Percentiles rank a stretch among this genome's conserved stretches.
These are phyloP conservation scores for Salvia splendens DNA, from an alignment of 257 asterid species.

Conservation along the genomic window DNA sequence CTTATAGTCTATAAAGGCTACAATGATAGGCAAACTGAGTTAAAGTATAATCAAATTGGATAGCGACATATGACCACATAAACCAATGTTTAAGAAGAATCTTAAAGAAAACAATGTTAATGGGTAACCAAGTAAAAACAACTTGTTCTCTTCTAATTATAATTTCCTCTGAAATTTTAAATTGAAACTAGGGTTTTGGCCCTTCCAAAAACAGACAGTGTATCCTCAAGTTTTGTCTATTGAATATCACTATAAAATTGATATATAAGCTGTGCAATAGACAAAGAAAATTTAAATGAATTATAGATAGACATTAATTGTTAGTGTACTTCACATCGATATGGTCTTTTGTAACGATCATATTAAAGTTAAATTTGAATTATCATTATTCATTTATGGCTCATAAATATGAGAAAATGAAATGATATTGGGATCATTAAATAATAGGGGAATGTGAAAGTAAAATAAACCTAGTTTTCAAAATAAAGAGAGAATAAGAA, in stretches of 20 bases:
- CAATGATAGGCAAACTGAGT: conserved; percentile 1
- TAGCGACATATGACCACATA: conserved; percentile 21
- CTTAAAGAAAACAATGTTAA: no score
- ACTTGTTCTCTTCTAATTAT: background rate
- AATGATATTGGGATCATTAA: conserved; percentile 20
- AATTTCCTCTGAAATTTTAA: background rate
- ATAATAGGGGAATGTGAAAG: conserved; percentile 22
- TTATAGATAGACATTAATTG: no score
- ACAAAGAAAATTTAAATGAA: no score
- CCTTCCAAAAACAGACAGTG: no score
- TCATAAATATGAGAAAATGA: background rate
- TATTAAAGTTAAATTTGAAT: background rate
- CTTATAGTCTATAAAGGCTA: background rate
- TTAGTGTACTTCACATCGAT: background rate
- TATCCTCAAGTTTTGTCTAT: no score
- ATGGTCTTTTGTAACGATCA: background rate
- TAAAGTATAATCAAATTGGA: conserved; percentile 19
- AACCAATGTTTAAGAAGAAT: background rate
- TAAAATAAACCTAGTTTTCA: background rate
- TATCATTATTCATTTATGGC: background rate
- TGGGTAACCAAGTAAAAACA: background rate
- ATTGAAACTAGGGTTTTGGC: no score
- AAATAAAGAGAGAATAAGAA: background rate
- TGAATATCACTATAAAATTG: no score
- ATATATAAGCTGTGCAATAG: no score